Conservation (phyloP, 176 grass and related monocot species). For the Triticum turgidum region DNA sequence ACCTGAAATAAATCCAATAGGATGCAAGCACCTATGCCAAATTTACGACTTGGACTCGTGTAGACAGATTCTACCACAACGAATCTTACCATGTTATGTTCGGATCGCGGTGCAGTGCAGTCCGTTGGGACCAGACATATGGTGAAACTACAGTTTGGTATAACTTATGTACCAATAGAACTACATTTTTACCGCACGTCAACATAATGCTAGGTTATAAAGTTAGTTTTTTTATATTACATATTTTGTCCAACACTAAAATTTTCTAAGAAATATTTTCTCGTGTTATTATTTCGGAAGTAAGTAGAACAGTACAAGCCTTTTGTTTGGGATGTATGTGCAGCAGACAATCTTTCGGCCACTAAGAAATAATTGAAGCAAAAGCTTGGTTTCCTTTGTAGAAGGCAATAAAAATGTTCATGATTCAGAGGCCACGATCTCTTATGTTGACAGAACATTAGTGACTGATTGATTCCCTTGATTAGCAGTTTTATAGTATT, state of each 20-base stretch:
- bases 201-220: too few relatives aligned
- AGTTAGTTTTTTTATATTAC: too few relatives aligned
- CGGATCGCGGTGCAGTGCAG: not conserved
- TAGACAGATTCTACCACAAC: too few relatives aligned
- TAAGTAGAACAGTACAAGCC: not conserved
- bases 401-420: not conserved
- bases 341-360: not conserved
- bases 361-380: not conserved
- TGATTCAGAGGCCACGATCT: not conserved
- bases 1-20: too few relatives aligned
- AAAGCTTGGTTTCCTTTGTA: not conserved
- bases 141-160: not conserved
- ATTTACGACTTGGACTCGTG: too few relatives aligned
- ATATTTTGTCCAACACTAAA: not conserved
- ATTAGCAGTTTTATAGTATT: not conserved
- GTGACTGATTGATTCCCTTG: not conserved
- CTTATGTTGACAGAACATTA: not conserved
- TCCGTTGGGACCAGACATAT: not conserved
- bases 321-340: not conserved
- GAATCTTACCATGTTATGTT: too few relatives aligned
- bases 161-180: not conserved
- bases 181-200: too few relatives aligned
- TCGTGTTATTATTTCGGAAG: not conserved
- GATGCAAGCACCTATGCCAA: too few relatives aligned
- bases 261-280: not conserved